Base-by-base conservation (phyloP, 768 basidiomycete genomes). In the Lyophyllum decastes region DNA sequence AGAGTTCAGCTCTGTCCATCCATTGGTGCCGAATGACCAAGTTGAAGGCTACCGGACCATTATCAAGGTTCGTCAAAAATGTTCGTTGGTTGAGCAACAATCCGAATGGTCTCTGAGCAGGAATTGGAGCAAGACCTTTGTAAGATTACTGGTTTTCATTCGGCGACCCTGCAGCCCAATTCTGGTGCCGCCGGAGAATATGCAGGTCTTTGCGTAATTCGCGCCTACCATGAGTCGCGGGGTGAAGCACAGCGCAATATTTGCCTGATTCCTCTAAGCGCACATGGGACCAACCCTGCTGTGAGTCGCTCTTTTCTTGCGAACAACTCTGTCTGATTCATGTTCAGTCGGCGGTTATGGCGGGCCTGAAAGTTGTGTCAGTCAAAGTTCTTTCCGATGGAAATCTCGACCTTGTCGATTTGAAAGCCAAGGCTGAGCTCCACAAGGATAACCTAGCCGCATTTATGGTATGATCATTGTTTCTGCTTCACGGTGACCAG, bases 151-250 rank as follows among this genome's bases (percentile, higher is more conserved):
- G 97, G 97, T n/a, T 97, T 98, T 77, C 84, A 93, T 62, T 87
- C 94, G 19, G 94, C 94, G 59, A 95, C 94, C 0, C 82, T 99
- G n/a, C 97, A 99, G 70, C 97, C 97, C 34, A 99, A 99, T 73
- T 98, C 97, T 14, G 97, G 97, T 44, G 97, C 97, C 17, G 93
- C 95, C 59, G 97, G 97, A 25, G 97, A 99, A 76, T 99, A 95
- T 66, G 85, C 97, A 30, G 97, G 97, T n/a, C 82, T 99, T 21
- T 88, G 85, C 51, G 89, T 98, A 59, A 98, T 99, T 67, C 85
- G 89, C 48, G 95, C 95, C 10, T 99, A 95, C 73, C 94, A 98
- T 67, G 89, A 90, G 69, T 91, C 93, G 52, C 87, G 88, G 21
- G 91, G 91, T 30, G 88, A 98, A 66, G 82, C 78, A 1, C 85